These are phyloP conservation scores for Haplosporangium sp. DNA, from an alignment of 371 early-diverging fungal species.

Conservation along the genomic window DNA sequence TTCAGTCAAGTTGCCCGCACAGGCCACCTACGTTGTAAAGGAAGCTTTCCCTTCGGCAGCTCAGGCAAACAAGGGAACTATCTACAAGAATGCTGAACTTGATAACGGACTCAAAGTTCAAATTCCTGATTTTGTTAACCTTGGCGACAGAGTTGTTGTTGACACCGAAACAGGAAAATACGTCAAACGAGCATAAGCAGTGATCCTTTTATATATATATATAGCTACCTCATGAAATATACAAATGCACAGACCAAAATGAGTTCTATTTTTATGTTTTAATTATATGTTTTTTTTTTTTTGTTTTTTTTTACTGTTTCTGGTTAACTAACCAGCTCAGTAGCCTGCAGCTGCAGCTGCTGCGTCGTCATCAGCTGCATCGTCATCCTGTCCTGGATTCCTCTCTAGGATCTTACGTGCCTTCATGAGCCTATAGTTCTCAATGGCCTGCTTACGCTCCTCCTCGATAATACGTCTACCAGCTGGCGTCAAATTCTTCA, in stretches of 20 bases:
- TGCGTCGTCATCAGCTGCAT: conserved; percentile 35
- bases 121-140: conserved; percentile 87
- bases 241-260: conserved; percentile 1
- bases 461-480: conserved; percentile 56
- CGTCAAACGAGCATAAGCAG: conserved; percentile 62
- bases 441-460: conserved; percentile 54
- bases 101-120: conserved; percentile 78
- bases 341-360: conserved; percentile 35
- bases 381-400: conserved; percentile 18
- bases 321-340: background rate
- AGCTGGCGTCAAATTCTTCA: conserved; percentile 51
- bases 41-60: conserved; percentile 62
- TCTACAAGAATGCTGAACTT: conserved; percentile 76
- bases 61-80: conserved; percentile 79
- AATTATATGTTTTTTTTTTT: background rate
- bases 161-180: conserved; percentile 79
- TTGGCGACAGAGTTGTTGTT: conserved; percentile 82
- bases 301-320: background rate
- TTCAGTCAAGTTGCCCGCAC: conserved; percentile 63
- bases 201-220: background rate
- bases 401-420: conserved; percentile 35
- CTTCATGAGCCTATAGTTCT: conserved; percentile 53
- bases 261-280: background rate
- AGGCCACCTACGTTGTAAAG: conserved; percentile 61
- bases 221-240: too few species aligned